A percentile compares a stretch with the other conserved stretches of the same genome.
phyloP scores from a whole-genome alignment of 2,329 filamentous ascomycete species.

The Colletotrichum falcatum region DNA sequence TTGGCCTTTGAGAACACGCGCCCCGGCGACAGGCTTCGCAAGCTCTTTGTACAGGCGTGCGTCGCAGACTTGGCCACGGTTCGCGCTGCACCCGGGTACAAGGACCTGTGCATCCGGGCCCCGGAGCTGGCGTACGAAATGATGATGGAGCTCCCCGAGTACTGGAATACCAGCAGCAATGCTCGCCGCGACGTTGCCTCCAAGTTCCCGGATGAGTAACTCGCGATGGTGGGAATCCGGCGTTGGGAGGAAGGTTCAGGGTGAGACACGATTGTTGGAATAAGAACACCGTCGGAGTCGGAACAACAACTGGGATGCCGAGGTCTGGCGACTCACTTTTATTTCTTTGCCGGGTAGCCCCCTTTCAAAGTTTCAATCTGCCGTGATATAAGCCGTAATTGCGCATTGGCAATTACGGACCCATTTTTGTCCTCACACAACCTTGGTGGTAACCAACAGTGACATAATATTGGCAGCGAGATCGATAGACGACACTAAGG shows the following conservation, averaged over 20 bases:
- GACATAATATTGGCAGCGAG: not conserved
- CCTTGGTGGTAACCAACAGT: too few relatives aligned
- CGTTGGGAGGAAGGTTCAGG: not conserved
- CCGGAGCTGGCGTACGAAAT: slow-evolving; percentile 12
- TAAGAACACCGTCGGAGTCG: too few relatives aligned
- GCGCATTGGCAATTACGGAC: too few relatives aligned
- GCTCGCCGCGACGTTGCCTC: not conserved
- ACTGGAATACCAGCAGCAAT: not conserved
- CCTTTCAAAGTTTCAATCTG: too few relatives aligned
- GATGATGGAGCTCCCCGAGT: slow-evolving; percentile 4
- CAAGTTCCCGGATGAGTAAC: not conserved
- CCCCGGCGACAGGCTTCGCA: slow-evolving; percentile 2
- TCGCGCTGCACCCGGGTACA: not conserved
- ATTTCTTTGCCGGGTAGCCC: too few relatives aligned
- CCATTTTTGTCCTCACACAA: too few relatives aligned
- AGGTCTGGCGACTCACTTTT: too few relatives aligned
- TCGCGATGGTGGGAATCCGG: not conserved
- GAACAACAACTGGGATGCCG: too few relatives aligned
- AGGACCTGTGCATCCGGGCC: not conserved
- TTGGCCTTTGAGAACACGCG: slow-evolving; percentile 2
- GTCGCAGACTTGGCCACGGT: not conserved
- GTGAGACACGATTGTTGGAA: too few relatives aligned
- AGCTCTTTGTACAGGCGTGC: slow-evolving; percentile 9
- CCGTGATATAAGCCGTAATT: too few relatives aligned
- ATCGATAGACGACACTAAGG: not conserved